Percentiles rank a stretch among this genome's conserved stretches.
Evolutionary conservation across 2,329 filamentous ascomycete genomes (phyloP).

Genomic region (Diplodia scrobiculata): DNA sequence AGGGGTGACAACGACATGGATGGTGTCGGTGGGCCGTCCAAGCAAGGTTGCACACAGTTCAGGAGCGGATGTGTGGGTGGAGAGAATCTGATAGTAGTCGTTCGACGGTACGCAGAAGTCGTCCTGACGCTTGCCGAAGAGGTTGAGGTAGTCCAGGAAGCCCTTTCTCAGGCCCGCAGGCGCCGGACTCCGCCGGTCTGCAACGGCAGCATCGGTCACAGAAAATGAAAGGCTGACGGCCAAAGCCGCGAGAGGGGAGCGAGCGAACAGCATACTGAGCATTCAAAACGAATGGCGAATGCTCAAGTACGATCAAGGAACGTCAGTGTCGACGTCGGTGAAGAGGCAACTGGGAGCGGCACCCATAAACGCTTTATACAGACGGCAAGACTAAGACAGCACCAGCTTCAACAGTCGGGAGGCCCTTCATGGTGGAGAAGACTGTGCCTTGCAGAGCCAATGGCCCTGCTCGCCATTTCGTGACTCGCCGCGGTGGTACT

Average conservation of each 20-base stretch:
- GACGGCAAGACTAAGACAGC: slow-evolving; percentile 23
- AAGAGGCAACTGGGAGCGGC: slow-evolving; percentile 5
- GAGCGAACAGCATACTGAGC: slow-evolving; percentile 42
- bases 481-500: slow-evolving; percentile 26
- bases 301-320: slow-evolving; percentile 30
- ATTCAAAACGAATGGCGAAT: slow-evolving; percentile 36
- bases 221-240: slow-evolving; percentile 40
- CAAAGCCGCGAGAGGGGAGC: slow-evolving; percentile 38
- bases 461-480: slow-evolving; percentile 27
- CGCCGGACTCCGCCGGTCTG: slow-evolving; percentile 8
- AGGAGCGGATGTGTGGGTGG: not conserved
- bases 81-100: slow-evolving; percentile 28
- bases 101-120: slow-evolving; percentile 22
- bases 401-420: not conserved
- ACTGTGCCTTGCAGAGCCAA: slow-evolving; percentile 44
- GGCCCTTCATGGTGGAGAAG: slow-evolving; percentile 31
- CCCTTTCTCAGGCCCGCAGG: slow-evolving; percentile 6
- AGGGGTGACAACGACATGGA: slow-evolving; percentile 34
- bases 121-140: slow-evolving; percentile 22
- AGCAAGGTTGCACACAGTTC: slow-evolving; percentile 31
- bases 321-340: slow-evolving; percentile 13
- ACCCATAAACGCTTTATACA: slow-evolving; percentile 29
- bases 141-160: slow-evolving; percentile 17
- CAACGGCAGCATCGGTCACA: slow-evolving; percentile 24
- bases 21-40: slow-evolving; percentile 36